Evolutionary conservation across 2,329 filamentous ascomycete species (phyloP), one percentile per base, ranked within the genome.

Genomic region (Coleophoma eucalyptorum): DNA sequence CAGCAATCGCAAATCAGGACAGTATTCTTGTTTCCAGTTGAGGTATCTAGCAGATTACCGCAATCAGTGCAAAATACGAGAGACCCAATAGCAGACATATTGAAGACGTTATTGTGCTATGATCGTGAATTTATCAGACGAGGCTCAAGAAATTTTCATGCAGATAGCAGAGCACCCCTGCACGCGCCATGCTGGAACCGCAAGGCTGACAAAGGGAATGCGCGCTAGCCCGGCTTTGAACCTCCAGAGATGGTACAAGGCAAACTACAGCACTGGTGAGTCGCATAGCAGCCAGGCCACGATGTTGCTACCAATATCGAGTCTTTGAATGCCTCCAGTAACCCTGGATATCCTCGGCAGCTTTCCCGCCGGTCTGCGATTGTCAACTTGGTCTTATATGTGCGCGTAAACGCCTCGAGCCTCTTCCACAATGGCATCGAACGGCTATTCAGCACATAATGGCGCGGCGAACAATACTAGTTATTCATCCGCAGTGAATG

Each of bases 61-160:
- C 93, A 97, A 67, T 92, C 89, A 49, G 80, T 89, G 75, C 93
- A 97, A 70, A 97, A 97, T 34, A 96, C 86, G 38, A 97, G 78
- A 48, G 91, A 93, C 50, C 91, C 93, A 59, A 97, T 91, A 16
- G 89, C 85, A 58, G 92, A 84, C 93, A 97, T 97, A 55, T 61
- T 73, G 51, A 46, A 26, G 7, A 20, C 18, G 15, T 37, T 21
- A n/a, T 46, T 43, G 19, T 37, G 1, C 18, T 19, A 19, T 26
- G 15, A n/a, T 11, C n/a, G 26, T 15, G 34, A 46, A 16, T 10
- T 32, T 18, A 32, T 33, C 26, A 18, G 32, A 37, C 32, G 32
- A 47, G 45, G 33, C 45, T 35, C 32, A 31, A 18, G 26, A 44
- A 38, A 40, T 38, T 38, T 18, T 18, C 16, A 6, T 38, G 16